These are phyloP conservation scores for Teratosphaeria destructans DNA, from an alignment of 2,329 filamentous ascomycete genomes.

Conservation along the genomic window DNA sequence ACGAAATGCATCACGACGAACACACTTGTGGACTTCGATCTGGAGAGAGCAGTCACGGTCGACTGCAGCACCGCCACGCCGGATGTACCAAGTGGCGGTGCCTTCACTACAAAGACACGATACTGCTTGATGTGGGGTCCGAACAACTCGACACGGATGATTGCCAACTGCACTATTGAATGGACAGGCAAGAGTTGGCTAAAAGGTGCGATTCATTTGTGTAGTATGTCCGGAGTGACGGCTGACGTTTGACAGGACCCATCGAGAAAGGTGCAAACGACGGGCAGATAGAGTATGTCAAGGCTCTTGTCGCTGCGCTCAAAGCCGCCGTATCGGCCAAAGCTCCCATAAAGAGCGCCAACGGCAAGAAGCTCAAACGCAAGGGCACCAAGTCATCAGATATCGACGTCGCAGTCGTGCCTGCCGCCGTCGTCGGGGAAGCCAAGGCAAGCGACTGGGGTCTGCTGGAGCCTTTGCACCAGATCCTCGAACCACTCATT, in stretches of 20 bases:
- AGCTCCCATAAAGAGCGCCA: slow-evolving; percentile 40
- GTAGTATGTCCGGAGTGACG: neutral
- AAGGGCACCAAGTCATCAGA: slow-evolving; percentile 44
- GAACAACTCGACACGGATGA: slow-evolving; percentile 71
- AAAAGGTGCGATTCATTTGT: slow-evolving; percentile 54
- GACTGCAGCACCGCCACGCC: slow-evolving; percentile 77
- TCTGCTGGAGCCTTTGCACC: slow-evolving; percentile 64
- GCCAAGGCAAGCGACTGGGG: slow-evolving; percentile 54
- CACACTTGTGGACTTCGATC: slow-evolving; percentile 70
- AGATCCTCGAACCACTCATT: slow-evolving; percentile 56
- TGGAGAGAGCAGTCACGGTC: slow-evolving; percentile 80
- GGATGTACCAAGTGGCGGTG: slow-evolving; percentile 86
- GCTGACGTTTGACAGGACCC: slow-evolving; percentile 49
- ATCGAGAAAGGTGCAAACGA: slow-evolving; percentile 95
- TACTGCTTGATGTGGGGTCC: slow-evolving; percentile 93
- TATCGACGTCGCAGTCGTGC: slow-evolving; percentile 34
- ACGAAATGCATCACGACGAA: slow-evolving; percentile 90
- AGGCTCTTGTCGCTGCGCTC: slow-evolving; percentile 64
- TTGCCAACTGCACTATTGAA: slow-evolving; percentile 83
- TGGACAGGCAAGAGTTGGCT: slow-evolving; percentile 98
- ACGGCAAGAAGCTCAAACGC: slow-evolving; percentile 34
- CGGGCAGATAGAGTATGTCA: slow-evolving; percentile 74
- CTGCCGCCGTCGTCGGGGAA: slow-evolving; percentile 20
- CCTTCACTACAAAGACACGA: slow-evolving; percentile 84
- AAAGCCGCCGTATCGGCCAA: slow-evolving; percentile 62